phyloP scores from a whole-genome alignment of 108 stramenopile genomes.

The Fistulifera pelliculosa region DNA sequence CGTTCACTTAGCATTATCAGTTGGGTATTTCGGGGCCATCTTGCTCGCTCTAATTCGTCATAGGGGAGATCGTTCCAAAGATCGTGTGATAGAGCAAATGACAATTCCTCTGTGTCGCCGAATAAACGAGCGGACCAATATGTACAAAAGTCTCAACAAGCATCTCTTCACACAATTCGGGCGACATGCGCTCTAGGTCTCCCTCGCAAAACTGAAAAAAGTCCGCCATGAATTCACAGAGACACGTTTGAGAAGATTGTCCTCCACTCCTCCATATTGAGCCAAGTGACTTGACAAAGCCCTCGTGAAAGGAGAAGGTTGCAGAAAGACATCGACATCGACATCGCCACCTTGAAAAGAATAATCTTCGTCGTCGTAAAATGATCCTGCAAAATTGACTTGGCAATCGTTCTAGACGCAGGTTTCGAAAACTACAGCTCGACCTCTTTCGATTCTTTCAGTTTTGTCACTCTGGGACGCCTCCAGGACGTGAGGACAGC shows the following conservation, averaged over 20 bases:
- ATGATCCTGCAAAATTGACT: too few species aligned
- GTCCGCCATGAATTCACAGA: too few species aligned
- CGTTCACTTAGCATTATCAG: constrained; percentile 9
- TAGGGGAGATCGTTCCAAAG: neutral
- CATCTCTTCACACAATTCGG: neutral
- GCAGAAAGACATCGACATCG: constrained; percentile 13
- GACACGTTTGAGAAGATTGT: too few species aligned
- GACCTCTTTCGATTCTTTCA: too few species aligned
- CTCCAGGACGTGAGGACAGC: constrained; percentile 3
- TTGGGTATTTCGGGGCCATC: constrained; percentile 11
- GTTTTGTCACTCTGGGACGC: too few species aligned
- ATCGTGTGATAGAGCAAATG: neutral
- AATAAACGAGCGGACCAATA: constrained; percentile 1
- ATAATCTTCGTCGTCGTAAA: neutral
- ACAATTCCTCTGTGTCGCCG: neutral
- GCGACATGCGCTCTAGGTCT: too few species aligned
- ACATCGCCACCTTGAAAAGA: constrained; percentile 6
- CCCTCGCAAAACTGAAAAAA: too few species aligned
- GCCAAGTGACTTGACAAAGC: neutral
- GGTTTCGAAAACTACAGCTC: too few species aligned
- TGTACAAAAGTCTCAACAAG: neutral
- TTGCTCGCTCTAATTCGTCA: neutral
- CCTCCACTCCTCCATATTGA: too few species aligned
- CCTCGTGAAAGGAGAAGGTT: constrained; percentile 7
- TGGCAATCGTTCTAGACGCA: too few species aligned